Conservation (phyloP, 202 grass and related monocot species). For the Panicum hallii region DNA sequence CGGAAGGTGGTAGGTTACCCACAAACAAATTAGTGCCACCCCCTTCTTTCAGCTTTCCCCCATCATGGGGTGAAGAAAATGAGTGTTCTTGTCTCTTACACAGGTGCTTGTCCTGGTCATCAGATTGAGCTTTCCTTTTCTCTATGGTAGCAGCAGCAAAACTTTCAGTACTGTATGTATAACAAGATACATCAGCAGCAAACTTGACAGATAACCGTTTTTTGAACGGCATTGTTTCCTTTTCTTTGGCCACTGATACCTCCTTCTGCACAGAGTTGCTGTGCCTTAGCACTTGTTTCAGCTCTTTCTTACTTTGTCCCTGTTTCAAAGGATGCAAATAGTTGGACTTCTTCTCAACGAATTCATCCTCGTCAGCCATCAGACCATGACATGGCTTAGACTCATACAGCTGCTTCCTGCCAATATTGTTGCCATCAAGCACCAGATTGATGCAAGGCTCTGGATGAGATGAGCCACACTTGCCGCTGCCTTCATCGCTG, state of each 20-base stretch:
- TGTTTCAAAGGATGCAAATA: constrained; percentile 26
- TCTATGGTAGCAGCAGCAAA: constrained; percentile 50
- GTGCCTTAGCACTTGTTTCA: background rate
- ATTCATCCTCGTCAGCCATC: constrained; percentile 1
- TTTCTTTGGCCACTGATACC: constrained; percentile 23
- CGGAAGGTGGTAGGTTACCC: constrained; percentile 53
- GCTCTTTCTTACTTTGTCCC: constrained; percentile 30
- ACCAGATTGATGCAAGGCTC: background rate
- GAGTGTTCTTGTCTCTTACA: constrained; percentile 51
- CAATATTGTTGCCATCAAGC: background rate
- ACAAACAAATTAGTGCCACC: constrained; percentile 67
- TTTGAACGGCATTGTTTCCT: constrained; percentile 47
- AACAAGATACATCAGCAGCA: constrained; percentile 49
- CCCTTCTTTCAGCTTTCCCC: constrained; percentile 50
- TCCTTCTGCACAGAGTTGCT: constrained; percentile 13
- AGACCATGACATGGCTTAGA: constrained; percentile 29
- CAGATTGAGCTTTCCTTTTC: constrained; percentile 60
- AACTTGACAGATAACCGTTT: constrained; percentile 58
- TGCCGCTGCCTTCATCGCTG: constrained; percentile 28
- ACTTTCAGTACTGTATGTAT: constrained; percentile 41
- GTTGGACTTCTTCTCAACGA: constrained; percentile 20
- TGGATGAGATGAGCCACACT: constrained; percentile 19
- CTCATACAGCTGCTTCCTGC: constrained; percentile 42
- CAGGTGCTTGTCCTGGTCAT: constrained; percentile 40
- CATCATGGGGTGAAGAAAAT: constrained; percentile 11